phyloP scores from a whole-genome alignment of 2,329 filamentous ascomycete species.

The Lecanicillium sp. region DNA sequence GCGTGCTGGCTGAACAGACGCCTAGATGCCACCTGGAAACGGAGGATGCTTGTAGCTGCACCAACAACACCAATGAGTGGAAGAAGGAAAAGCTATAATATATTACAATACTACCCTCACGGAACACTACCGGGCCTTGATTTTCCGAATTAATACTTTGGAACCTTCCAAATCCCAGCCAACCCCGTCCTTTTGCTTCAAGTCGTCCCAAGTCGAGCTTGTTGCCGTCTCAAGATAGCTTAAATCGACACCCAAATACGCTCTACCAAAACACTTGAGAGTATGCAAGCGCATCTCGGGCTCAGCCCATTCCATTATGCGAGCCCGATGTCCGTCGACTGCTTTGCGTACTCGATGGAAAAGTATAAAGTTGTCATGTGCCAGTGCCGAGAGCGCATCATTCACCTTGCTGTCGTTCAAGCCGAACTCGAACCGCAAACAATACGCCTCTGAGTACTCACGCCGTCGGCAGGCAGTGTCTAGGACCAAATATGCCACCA shows the following conservation, averaged over 20 bases:
- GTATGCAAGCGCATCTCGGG: slow-evolving; percentile 67
- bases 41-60: no score
- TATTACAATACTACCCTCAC: background rate
- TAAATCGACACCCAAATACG: slow-evolving; percentile 69
- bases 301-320: slow-evolving; percentile 77
- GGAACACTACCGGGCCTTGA: slow-evolving; percentile 28
- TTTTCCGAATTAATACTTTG: slow-evolving; percentile 67
- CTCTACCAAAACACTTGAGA: slow-evolving; percentile 78
- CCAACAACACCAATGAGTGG: background rate
- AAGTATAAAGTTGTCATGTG: slow-evolving; percentile 73
- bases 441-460: slow-evolving; percentile 67
- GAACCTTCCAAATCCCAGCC: slow-evolving; percentile 76
- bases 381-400: slow-evolving; percentile 60
- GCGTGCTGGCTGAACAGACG: no score
- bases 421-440: slow-evolving; percentile 53
- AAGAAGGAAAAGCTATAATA: background rate
- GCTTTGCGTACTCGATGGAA: slow-evolving; percentile 66
- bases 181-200: slow-evolving; percentile 64
- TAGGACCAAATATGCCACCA: slow-evolving; percentile 73
- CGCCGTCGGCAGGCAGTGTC: slow-evolving; percentile 82
- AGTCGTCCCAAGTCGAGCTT: slow-evolving; percentile 63
- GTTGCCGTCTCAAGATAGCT: slow-evolving; percentile 63
- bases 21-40: no score
- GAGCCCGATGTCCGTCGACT: slow-evolving; percentile 75
- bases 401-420: slow-evolving; percentile 65